Base-by-base conservation (phyloP, 495 filamentous ascomycete species). In the Cercophora samala region DNA sequence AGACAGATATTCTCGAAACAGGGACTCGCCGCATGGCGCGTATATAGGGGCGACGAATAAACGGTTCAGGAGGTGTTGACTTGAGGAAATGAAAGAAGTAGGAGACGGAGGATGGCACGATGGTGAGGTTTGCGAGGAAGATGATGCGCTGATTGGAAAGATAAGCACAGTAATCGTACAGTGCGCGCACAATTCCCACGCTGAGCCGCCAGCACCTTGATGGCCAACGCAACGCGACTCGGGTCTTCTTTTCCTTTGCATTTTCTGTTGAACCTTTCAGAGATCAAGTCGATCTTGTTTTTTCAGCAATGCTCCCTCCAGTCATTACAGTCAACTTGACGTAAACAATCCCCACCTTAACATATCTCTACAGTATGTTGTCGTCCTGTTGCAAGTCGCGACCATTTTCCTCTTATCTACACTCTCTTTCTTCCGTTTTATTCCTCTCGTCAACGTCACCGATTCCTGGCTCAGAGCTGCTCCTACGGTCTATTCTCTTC, bases 41-140 rank as follows among this genome's bases (percentile, higher is more conserved):
- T 52, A 55, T 22, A 65, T 68, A 72, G 25, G 61, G 51, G 4
- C 61, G 22, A 25, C 64, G 72, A 22, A 70, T 19, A 25, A 68
- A 70, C 1, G 70, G 64, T 17, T 46, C 37, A 0, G 13, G 37
- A 13, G 37, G 37, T 9, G 13, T 18, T 17, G 13, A 46, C 37
- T 17, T 46, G 4, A 46, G 37, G 37, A 46, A 9, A 13, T 3
- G 37, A 17, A 46, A 9, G 13, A 13, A 46, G 37, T 13, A 11
- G 15, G 37, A 18, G 37, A 46, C 0, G 15, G 37, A 3, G 13
- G 15, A 9, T 5, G 37, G 37, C 37, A 46, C n/a, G 15, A 46
- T 46, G 11, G 37, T 9, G 13, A 46, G 37, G n/a, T n/a, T 46
- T 46, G 37, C 37, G 37, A 46, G 6, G 37, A 9, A 8, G 26